Conservation (phyloP, 352 stramenopile species). For the Phytophthora idaei region DNA sequence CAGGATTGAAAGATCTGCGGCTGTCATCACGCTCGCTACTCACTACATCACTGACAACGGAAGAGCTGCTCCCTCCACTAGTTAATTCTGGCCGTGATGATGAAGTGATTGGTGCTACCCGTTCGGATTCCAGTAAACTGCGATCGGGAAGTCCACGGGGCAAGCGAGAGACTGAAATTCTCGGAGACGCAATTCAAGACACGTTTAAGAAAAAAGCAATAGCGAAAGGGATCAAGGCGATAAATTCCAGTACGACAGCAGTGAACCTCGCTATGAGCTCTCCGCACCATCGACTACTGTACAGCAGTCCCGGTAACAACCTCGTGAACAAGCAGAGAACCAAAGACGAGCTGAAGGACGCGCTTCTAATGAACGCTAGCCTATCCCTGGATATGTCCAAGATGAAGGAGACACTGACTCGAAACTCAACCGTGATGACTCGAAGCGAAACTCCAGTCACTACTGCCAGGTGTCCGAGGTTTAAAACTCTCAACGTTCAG, state of each 20-base stretch:
- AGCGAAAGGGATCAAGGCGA: slow-evolving; percentile 34
- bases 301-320: slow-evolving; percentile 25
- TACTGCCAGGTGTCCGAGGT: slow-evolving; percentile 48
- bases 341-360: slow-evolving; percentile 53
- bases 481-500: slow-evolving; percentile 50
- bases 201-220: slow-evolving; percentile 41
- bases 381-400: slow-evolving; percentile 47
- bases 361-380: slow-evolving; percentile 24
- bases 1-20: slow-evolving; percentile 30
- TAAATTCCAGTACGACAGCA: slow-evolving; percentile 8
- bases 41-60: slow-evolving; percentile 33
- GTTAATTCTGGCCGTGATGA: slow-evolving; percentile 18
- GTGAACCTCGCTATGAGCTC: slow-evolving; percentile 26
- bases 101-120: not conserved
- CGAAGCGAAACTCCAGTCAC: slow-evolving; percentile 27
- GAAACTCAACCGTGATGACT: slow-evolving; percentile 21
- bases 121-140: slow-evolving; percentile 15
- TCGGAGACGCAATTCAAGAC: slow-evolving; percentile 28
- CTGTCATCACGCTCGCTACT: slow-evolving; percentile 31
- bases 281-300: slow-evolving; percentile 30
- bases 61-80: slow-evolving; percentile 21
- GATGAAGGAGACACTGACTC: slow-evolving; percentile 28
- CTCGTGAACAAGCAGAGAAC: slow-evolving; percentile 25
- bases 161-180: slow-evolving; percentile 26
- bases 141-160: slow-evolving; percentile 9